phyloP scores from a whole-genome alignment of 352 stramenopile species.

The Globisporangium orthogonon region DNA sequence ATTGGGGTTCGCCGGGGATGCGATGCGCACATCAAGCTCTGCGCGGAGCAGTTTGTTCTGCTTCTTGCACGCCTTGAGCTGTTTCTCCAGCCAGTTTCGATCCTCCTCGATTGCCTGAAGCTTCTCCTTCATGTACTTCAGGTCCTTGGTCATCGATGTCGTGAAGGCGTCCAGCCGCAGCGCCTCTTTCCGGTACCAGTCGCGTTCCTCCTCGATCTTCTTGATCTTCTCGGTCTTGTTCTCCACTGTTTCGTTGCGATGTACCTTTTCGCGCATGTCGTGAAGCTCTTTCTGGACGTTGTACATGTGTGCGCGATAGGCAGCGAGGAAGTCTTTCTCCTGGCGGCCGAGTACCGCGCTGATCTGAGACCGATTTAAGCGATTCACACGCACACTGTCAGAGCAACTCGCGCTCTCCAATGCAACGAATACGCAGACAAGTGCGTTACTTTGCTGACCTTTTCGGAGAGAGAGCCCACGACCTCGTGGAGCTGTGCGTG shows the following conservation, averaged over 20 bases:
- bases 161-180: constrained; percentile 89
- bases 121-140: constrained; percentile 91
- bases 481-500: constrained; percentile 78
- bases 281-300: constrained; percentile 93
- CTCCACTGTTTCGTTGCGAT: constrained; percentile 84
- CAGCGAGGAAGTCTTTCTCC: constrained; percentile 90
- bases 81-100: constrained; percentile 88
- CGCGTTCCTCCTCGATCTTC: constrained; percentile 91
- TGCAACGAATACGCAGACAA: neutral
- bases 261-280: constrained; percentile 85
- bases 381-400: neutral
- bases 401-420: neutral
- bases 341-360: constrained; percentile 86
- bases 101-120: constrained; percentile 89
- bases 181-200: constrained; percentile 91
- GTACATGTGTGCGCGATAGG: constrained; percentile 94
- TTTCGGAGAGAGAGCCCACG: constrained; percentile 78
- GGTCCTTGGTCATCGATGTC: constrained; percentile 88
- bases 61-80: constrained; percentile 92
- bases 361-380: constrained; percentile 32
- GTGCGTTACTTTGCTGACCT: constrained; percentile 19
- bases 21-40: constrained; percentile 63
- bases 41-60: constrained; percentile 90
- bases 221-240: constrained; percentile 91
- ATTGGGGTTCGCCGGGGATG: constrained; percentile 20